These are phyloP conservation scores for Sugiyamaella lignohabitans DNA, from an alignment of 805 yeast genomes.

Conservation along the genomic window DNA sequence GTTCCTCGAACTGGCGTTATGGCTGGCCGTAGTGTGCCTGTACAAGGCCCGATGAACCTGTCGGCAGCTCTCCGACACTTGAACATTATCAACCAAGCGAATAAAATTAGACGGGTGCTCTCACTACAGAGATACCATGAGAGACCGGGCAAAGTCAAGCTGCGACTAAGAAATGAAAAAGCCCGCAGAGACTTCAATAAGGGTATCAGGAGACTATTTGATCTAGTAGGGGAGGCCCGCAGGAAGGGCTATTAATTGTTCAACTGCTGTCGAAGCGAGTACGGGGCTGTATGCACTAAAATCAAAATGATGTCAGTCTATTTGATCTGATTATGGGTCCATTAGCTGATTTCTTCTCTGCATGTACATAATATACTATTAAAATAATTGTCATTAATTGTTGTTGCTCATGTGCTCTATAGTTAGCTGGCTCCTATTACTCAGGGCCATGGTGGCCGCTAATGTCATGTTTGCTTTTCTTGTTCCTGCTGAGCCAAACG, in stretches of 20 bases:
- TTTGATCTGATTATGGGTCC: too few relatives aligned
- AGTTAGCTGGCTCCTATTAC: too few relatives aligned
- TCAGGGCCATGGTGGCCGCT: too few relatives aligned
- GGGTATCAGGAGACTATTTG: slow-evolving; percentile 31
- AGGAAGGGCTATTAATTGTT: slow-evolving; percentile 24
- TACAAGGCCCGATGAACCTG: slow-evolving; percentile 21
- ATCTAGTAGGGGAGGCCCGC: slow-evolving; percentile 30
- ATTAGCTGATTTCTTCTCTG: too few relatives aligned
- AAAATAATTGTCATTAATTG: too few relatives aligned
- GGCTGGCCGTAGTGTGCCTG: slow-evolving; percentile 30
- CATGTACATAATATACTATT: neutral
- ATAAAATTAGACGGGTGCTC: slow-evolving; percentile 25
- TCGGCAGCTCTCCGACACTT: slow-evolving; percentile 24
- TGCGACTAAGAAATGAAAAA: slow-evolving; percentile 28
- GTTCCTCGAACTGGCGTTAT: slow-evolving; percentile 30
- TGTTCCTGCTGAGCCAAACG: too few relatives aligned
- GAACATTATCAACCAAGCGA: slow-evolving; percentile 24
- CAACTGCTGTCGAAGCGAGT: neutral
- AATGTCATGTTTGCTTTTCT: too few relatives aligned
- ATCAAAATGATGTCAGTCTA: too few relatives aligned
- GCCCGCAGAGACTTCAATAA: slow-evolving; percentile 28
- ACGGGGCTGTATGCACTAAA: too few relatives aligned
- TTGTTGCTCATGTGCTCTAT: too few relatives aligned
- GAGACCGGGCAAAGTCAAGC: slow-evolving; percentile 31
- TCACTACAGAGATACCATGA: slow-evolving; percentile 29